Base-by-base conservation (phyloP, 1,139 yeast genomes). In the Pichia sp. region DNA sequence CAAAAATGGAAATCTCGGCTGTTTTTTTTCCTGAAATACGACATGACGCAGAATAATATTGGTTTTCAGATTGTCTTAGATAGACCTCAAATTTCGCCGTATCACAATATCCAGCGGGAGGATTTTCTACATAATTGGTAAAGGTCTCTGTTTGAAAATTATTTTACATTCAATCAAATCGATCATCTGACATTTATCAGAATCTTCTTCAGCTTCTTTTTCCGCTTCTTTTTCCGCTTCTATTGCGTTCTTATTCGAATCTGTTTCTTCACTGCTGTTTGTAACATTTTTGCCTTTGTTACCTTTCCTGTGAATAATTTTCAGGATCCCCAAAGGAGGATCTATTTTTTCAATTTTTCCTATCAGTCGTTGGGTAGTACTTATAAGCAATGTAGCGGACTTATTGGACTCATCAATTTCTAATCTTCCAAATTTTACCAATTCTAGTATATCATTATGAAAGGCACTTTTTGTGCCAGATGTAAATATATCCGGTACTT, bases 341-440 rank as follows among this genome's bases (percentile, higher is more conserved):
- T 75, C 77, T 11, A 83, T 57, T 32, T 73, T 67, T 33, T 73
- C 79, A 3, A 82, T 57, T 4, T 67, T 62, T 0, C 92, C 92
- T 29, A 81, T 50, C 32, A 83, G 62, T 50, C 88, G 64, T 56
- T 83, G 92, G 3, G 85, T 76, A 39, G 74, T 77, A 4, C 88
- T 85, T 11, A 83, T 72, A 51, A 67, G 78, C 42, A 83, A 57
- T 0, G 81, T 75, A 1, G 79, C 85, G 43, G 67, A 67, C 3
- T 64, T 60, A 10, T 62, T 64, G 46, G 71, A 74, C 2, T 44
- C 41, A 38, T 79, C 79, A n/a, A 79, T 60, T 40, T 73, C 72
- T 44, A 83, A 53, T n/a, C 61, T 64, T 0, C 88, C 90, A 58
- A 80, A 78, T 51, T 71, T 68, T 1, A 81, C 76, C 0, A 80